Evolutionary conservation across 2,329 filamentous ascomycete species (phyloP), one percentile per base, ranked within the genome.

Genomic region (Thelonectria olida): DNA sequence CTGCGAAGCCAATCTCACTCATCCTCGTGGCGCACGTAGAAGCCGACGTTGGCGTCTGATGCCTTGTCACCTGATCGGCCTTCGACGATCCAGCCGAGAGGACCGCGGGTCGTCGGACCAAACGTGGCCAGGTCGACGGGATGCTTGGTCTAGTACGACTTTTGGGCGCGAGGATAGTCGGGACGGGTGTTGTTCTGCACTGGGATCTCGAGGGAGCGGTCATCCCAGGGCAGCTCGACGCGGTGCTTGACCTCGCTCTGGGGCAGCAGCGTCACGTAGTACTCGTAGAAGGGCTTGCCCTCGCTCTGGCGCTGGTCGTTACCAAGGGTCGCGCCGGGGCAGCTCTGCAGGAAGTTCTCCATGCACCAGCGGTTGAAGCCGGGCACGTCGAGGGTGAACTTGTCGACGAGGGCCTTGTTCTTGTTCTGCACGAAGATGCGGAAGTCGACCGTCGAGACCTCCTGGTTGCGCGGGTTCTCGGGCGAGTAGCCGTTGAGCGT

Each of bases 381-480:
- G 44, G 55, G 58, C 8, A 62, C 62, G 31, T 62, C 55, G 28
- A 64, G 62, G 10, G 45, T 62, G 27, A 54, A 59, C 41, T 56
- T 58, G 57, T 64, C 53, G 19, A 64, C 57, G 19, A 64, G 47
- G 34, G 59, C 51, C 20, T 59, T 39, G 10, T 64, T 73, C 20
- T 62, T 72, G 25, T 82, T 80, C 66, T 87, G 80, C 0, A 76
- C 74, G 62, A 82, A 75, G 65, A 80, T 73, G 53, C 80, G 67
- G 65, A 82, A 76, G 61, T 81, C 79, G 2, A 83, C 81, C 1
- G 81, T 84, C 1, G 82, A 80, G 1, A 76, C 75, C 13, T 79
- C 78, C 41, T 83, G 80, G 48, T 75, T 78, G 4, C 65, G 67
- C 0, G 79, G 77, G 54, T 82, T 71, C 1, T 74, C 72, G 2